A percentile compares a stretch with the other conserved stretches of the same genome.
Conservation (phyloP, 2,329 filamentous ascomycete species). For the Zelopaecilomyces penicillatus region DNA sequence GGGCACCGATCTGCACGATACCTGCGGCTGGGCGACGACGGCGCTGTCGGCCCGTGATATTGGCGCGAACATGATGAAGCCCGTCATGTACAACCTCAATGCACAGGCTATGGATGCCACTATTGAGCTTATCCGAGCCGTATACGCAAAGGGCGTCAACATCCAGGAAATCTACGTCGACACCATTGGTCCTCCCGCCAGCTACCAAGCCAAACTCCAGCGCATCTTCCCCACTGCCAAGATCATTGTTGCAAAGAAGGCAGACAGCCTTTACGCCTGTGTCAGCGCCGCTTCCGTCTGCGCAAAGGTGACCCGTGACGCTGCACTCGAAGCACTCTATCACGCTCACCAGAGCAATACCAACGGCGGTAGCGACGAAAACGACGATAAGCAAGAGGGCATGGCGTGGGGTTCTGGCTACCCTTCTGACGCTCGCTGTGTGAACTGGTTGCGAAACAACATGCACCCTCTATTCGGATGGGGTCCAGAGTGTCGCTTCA, state of each 20-base stretch:
- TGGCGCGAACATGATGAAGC: slow-evolving; percentile 65
- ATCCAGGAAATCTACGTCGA: slow-evolving; percentile 89
- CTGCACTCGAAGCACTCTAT: slow-evolving; percentile 74
- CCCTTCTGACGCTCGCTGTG: slow-evolving; percentile 75
- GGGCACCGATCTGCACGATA: slow-evolving; percentile 35
- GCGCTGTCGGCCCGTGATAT: slow-evolving; percentile 80
- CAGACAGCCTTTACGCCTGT: slow-evolving; percentile 83
- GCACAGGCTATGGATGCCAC: slow-evolving; percentile 93
- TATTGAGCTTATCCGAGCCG: slow-evolving; percentile 67
- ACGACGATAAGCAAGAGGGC: slow-evolving; percentile 27
- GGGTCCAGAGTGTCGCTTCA: slow-evolving; percentile 88
- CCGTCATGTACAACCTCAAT: slow-evolving; percentile 77
- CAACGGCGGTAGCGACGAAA: slow-evolving; percentile 22
- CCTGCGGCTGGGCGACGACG: slow-evolving; percentile 76
- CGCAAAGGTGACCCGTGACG: slow-evolving; percentile 92
- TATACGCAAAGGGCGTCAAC: slow-evolving; percentile 71
- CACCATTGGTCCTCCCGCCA: slow-evolving; percentile 74
- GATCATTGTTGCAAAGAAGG: slow-evolving; percentile 80
- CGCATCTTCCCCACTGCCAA: slow-evolving; percentile 69
- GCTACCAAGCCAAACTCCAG: slow-evolving; percentile 80
- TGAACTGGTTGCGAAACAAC: slow-evolving; percentile 71
- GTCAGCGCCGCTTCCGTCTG: slow-evolving; percentile 91
- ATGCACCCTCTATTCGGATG: slow-evolving; percentile 95
- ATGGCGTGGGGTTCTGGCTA: slow-evolving; percentile 84
- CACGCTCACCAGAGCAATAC: slow-evolving; percentile 28